Base-by-base conservation (phyloP, 2,329 filamentous ascomycete species). In the Cucurbitaria berberidis region DNA sequence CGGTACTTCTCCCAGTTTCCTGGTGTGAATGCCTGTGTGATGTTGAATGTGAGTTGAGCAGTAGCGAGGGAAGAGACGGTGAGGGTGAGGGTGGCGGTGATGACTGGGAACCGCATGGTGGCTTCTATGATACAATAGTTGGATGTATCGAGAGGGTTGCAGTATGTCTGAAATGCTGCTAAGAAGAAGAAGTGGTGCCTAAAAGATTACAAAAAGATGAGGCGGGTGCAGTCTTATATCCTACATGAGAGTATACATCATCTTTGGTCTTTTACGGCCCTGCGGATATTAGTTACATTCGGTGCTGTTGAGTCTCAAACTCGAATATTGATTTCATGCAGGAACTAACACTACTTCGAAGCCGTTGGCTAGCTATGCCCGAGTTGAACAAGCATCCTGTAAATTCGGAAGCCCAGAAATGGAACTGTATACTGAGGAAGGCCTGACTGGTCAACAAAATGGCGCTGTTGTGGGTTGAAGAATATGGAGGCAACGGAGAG, bases 1-100 rank as follows among this genome's bases (percentile, higher is more conserved):
- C 42, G 56, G 48, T 68, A 68, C 41, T 68, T 68, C 18, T 60
- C 40, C 16, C 53, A 59, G 38, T 67, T 64, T 16, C 61, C 58
- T 0, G 39, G 18, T 15, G 45, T 24, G 10, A 57, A 54, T 9
- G 66, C 64, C 16, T 59, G 43, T 1, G 61, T 67, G 9, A 65
- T 41, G 52, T 68, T 67, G 59, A 53, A 68, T 2, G 64, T 67
- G 27, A 57, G 52, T 32, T 61, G 53, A 7, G 66, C 63, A 21
- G 34, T 50, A 26, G 41, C 27, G 18, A 43, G 22, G 22, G 53
- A 45, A 1, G 38, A n/a, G 27, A 53, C 2, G 3, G 53, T 53
- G 18, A 34, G 30, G 15, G 13, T 16, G 30, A 56, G 26, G 34
- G 53, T 35, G 15, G 40, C 38, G n/a, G 30, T 16, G 36, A 56